Base-by-base conservation (phyloP, 192 early-diverging fungal species). In the Entrophospora sp. region DNA sequence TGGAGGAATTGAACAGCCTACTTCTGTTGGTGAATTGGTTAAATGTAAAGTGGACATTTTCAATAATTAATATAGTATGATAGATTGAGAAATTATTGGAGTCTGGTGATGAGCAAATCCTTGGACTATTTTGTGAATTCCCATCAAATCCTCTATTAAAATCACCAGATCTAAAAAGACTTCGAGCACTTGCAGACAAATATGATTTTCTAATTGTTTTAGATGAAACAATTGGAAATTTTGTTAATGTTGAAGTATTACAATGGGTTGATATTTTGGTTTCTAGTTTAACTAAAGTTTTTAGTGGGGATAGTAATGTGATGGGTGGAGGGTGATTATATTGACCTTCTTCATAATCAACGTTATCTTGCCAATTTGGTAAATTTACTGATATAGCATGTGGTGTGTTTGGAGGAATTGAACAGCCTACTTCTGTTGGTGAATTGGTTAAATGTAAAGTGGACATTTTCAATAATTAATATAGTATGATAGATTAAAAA, bases 211-310 rank as follows among this genome's bases (percentile, higher is more conserved):
- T 92, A 46, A 74, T 97, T 34, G 82, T 96, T 48, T 81, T 98
- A 16, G 95, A 98, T 68, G 95, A 98, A 74, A 98, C 95, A 1
- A 83, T 98, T 48, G 95, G 93, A 32, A 94, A 91, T 78, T 93
- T 96, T 81, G 82, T 88, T 34, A 98, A 98, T 64, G 87, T 96
- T 31, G 70, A 75, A 25, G 89, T 87, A 22, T 76, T 94, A 10
- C 71, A 80, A 61, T 89, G 80, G 78, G 89, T 90, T 2, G 93
- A 98, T 70, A 77, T 95, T 9, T 83, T 94, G 2, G 94, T 95
- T 14, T 89, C 91, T 14, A 93, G 90, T 48, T 73, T 98, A 59
- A 95, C 96, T 12, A 98, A 98, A 77, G 83, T 96, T 49, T 98
- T 98, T 69, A 88, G 85, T 71, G 95, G 95, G 37, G 96, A 96